Evolutionary conservation across 108 stramenopile genomes (phyloP), one percentile per base, ranked within the genome.

Genomic region (Epipyxis sp.): DNA sequence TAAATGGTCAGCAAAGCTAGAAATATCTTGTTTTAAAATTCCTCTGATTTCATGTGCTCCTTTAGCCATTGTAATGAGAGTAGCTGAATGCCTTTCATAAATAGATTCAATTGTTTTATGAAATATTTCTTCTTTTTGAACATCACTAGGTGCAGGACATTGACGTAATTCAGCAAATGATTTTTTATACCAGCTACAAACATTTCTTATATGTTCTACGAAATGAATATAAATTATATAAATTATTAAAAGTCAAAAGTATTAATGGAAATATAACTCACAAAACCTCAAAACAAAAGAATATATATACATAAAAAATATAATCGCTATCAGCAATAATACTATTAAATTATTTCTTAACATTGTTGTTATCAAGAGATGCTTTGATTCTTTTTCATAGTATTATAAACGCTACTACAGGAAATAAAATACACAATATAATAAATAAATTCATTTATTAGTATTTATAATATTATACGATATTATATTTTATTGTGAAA

Each of bases 41-140:
- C 3, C 6, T 6, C 71, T 37, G 3, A 74, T 74, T 88, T 98
- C 95, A 79, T 90, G 95, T 41, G 95, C 97, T 34, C 95, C 95
- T 44, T 91, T 80, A 16, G 97, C 97, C 97, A 98, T 98, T 59
- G 95, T 95, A 10, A 96, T 91, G 44, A 98, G 82, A 10, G 95
- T 94, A 1, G 88, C 85, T 1, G 94, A 89, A 82, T 98, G 97
- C 1, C 95, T 83, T 69, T 95, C 91, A 79, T 98, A 98, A 32
- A 96, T 93, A 40, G 82, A 85, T 81, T 95, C 91, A 1, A 98
- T 81, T 30, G 95, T 82, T 16, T 80, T 50, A 20, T 93, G 90
- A 86, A 98, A 98, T 35, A 58, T 78, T 81, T 40, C 68, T 80
- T 95, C 97, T 43, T 89, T 84, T 25, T 88, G 84, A 41, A 69